phyloP scores from a whole-genome alignment of 495 filamentous ascomycete genomes.

The Penicillium odoratum region DNA sequence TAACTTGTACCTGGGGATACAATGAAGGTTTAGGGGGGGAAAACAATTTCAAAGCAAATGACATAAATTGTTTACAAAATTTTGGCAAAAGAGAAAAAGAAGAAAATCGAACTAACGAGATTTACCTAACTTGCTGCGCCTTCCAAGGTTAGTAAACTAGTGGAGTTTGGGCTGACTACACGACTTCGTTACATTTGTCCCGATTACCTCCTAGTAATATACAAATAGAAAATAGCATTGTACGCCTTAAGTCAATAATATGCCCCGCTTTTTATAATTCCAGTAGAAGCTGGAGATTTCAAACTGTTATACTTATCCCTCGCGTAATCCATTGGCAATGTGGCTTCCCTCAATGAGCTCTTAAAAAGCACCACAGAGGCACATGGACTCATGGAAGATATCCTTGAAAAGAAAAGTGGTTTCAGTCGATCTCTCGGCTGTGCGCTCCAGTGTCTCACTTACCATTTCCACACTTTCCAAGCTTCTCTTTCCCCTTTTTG shows the following conservation, averaged over 20 bases:
- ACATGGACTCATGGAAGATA: neutral
- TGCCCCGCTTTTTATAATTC: neutral
- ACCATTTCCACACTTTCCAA: neutral
- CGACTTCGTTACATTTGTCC: too few species aligned
- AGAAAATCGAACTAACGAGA: neutral
- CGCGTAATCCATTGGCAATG: neutral
- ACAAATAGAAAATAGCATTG: too few species aligned
- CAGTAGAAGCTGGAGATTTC: too few species aligned
- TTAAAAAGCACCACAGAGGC: neutral
- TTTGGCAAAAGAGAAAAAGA: slow-evolving; percentile 3
- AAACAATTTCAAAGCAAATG: neutral
- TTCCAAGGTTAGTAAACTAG: too few species aligned
- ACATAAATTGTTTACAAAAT: neutral
- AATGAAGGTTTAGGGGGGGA: neutral
- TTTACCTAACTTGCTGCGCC: too few species aligned
- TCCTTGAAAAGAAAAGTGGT: neutral
- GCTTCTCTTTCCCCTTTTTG: neutral
- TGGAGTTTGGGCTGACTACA: too few species aligned
- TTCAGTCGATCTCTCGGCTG: slow-evolving; percentile 2
- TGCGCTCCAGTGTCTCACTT: slow-evolving; percentile 3
- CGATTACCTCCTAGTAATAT: too few species aligned
- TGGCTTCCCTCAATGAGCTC: neutral
- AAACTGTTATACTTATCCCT: neutral
- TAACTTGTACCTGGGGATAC: neutral
- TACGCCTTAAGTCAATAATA: too few species aligned